phyloP scores from a whole-genome alignment of 2,329 filamentous ascomycete species.

The Biscogniauxia marginata region DNA sequence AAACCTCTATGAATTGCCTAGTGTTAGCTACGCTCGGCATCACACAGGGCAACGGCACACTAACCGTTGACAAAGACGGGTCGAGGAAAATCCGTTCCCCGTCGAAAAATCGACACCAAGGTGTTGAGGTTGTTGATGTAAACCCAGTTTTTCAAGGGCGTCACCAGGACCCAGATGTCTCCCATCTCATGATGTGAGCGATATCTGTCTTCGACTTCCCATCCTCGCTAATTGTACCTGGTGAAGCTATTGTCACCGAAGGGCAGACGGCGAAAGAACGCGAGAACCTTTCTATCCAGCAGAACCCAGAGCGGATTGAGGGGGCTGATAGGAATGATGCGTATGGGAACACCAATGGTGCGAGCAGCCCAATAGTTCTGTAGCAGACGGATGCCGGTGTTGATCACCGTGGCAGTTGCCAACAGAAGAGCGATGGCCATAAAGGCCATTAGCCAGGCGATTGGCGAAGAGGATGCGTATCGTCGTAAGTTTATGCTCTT shows the following conservation, averaged over 20 bases:
- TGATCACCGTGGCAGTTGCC: background rate
- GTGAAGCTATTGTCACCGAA: conserved; percentile 29
- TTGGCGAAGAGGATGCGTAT: too few relatives aligned
- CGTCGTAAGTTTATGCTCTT: background rate
- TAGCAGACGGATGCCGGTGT: conserved; percentile 4
- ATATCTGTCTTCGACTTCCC: conserved; percentile 21
- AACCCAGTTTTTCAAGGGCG: conserved; percentile 18
- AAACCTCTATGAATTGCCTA: conserved; percentile 10
- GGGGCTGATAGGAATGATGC: conserved; percentile 32
- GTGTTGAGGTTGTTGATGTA: conserved; percentile 17
- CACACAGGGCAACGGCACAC: background rate
- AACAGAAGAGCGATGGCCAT: background rate
- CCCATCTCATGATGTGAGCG: conserved; percentile 22
- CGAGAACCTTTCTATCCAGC: conserved; percentile 23
- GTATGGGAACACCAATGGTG: conserved; percentile 31
- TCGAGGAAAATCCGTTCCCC: conserved; percentile 16
- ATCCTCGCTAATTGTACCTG: conserved; percentile 22
- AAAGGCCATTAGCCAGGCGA: conserved; percentile 3
- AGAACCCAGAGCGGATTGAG: conserved; percentile 33
- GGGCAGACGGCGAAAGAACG: conserved; percentile 20
- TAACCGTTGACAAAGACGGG: conserved; percentile 8
- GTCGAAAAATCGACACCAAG: conserved; percentile 11
- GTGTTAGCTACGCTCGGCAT: too few relatives aligned
- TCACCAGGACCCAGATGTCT: conserved; percentile 17
- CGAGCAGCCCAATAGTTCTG: conserved; percentile 23